Evolutionary conservation across 257 asterid genomes (phyloP).

Genomic region (Plectranthus barbatus): DNA sequence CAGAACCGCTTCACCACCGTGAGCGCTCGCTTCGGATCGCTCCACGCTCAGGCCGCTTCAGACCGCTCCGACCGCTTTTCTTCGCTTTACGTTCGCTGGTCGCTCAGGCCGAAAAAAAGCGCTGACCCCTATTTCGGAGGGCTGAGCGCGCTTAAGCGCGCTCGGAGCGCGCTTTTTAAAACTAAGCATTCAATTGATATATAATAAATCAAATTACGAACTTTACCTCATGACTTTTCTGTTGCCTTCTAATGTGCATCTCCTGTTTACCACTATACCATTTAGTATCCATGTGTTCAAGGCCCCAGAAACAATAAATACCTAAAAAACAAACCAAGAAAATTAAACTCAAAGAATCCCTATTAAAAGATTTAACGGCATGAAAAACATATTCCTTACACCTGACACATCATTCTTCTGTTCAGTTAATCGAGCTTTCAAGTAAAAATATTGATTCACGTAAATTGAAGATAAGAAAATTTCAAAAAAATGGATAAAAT

Average conservation of each 20-base stretch:
- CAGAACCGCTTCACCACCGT: too few relatives aligned
- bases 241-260: constrained; percentile 43
- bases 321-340: neutral
- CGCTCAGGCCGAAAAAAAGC: too few relatives aligned
- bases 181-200: neutral
- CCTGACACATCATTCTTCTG: constrained; percentile 2
- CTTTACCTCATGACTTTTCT: constrained; percentile 45
- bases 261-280: constrained; percentile 62
- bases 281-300: constrained; percentile 47
- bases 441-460: too few relatives aligned
- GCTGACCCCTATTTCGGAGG: too few relatives aligned
- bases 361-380: neutral
- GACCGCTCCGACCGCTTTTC: too few relatives aligned
- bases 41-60: too few relatives aligned
- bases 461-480: neutral
- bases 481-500: neutral
- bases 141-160: too few relatives aligned
- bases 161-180: too few relatives aligned
- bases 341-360: neutral
- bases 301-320: constrained; percentile 17
- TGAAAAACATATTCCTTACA: neutral
- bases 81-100: too few relatives aligned
- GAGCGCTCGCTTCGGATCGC: too few relatives aligned
- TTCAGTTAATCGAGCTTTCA: neutral
- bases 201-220: neutral